A percentile compares a stretch with the other conserved stretches of the same genome.
Evolutionary conservation across 495 filamentous ascomycete genomes (phyloP).

Genomic region (Aspergillus egyptiacus): DNA sequence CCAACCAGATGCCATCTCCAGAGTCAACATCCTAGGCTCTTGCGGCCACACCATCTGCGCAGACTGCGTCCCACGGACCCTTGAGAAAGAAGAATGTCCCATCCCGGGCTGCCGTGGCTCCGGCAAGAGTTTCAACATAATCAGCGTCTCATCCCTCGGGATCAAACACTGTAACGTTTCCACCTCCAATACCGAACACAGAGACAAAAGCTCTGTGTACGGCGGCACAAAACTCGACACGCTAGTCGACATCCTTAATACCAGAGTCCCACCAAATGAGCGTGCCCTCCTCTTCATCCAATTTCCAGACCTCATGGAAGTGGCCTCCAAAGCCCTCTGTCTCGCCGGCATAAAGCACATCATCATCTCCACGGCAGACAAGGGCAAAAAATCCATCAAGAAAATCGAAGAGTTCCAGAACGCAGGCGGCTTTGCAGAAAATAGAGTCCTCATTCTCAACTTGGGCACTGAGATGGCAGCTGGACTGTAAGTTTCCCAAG

Average conservation of each 20-base stretch:
- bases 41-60: conserved; percentile 50
- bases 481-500: conserved; percentile 51
- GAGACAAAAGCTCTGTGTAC: conserved; percentile 13
- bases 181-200: background rate
- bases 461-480: conserved; percentile 58
- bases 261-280: conserved; percentile 35
- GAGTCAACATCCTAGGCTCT: conserved; percentile 34
- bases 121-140: conserved; percentile 26
- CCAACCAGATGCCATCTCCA: conserved; percentile 1
- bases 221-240: conserved; percentile 44
- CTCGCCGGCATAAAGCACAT: conserved; percentile 28
- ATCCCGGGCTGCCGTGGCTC: conserved; percentile 28
- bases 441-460: conserved; percentile 60
- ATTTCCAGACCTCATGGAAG: conserved; percentile 36
- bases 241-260: conserved; percentile 40
- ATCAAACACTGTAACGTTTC: too few relatives aligned
- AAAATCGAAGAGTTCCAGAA: conserved; percentile 44
- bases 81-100: conserved; percentile 22
- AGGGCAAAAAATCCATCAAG: conserved; percentile 19
- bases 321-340: conserved; percentile 28
- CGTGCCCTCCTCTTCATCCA: conserved; percentile 51
- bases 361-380: conserved; percentile 23
- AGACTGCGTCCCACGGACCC: conserved; percentile 23
- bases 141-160: conserved; percentile 30
- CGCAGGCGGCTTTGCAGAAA: conserved; percentile 18